Base-by-base conservation (phyloP, 495 filamentous ascomycete genomes). In the Penicillium manginii region DNA sequence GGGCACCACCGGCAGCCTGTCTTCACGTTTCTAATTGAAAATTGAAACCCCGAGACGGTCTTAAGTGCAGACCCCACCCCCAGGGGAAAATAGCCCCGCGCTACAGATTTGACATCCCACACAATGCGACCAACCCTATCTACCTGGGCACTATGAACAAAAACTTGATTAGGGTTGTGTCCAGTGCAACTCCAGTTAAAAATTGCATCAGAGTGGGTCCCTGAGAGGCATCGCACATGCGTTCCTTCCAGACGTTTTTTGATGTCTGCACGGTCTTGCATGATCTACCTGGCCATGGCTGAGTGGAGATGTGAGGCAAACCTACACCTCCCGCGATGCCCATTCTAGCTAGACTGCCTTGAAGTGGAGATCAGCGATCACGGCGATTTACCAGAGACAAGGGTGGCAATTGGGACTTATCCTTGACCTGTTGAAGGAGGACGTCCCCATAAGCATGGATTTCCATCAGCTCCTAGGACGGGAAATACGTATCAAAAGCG, bases 181-280 rank as follows among this genome's bases (percentile, higher is more conserved):
- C 31, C 10, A 47, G 31, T 52, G 33, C 19, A 37, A 39, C 33
- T 32, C 17, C n/a, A 33, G 19, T 33, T 18, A 50, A 11, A 17
- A 26, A 52, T 23, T 14, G 18, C 14, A 21, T 33, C 23, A 9
- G 21, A 60, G 63, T 66, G 62, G 65, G 62, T 39, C 61, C 51
- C 46, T 54, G 26, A 15, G 29, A 50, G 3, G 54, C 52, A 19
- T 65, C 59, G 46, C 51, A 57, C 57, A 59, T 49, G 62, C 57
- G 51, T 39, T 45, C 39, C 29, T 58, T 39, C 50, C 56, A 48
- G 50, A 58, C 55, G 47, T 54, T 53, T 43, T 52, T 52, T 17
- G 51, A 52, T 52, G 32, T 60, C 57, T 63, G 65, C 62, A 10
- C 22, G 23, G 55, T 59, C 52, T 33, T 53, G 55, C 61, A 55